phyloP scores from a whole-genome alignment of 352 stramenopile genomes.

The Globisporangium nunn region DNA sequence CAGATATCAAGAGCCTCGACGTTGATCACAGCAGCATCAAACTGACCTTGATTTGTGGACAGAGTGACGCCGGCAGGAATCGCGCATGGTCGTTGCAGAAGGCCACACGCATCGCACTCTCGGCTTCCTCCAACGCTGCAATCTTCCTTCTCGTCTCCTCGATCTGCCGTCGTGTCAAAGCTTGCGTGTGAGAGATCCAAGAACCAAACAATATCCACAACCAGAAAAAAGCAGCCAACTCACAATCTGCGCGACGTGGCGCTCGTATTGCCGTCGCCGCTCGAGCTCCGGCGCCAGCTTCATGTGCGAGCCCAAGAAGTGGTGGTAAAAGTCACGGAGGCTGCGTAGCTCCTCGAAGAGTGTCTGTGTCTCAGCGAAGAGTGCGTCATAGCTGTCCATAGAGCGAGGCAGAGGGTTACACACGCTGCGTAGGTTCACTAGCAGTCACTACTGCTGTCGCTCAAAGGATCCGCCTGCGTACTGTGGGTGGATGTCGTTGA shows the following conservation, averaged over 20 bases:
- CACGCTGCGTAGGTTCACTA: too few relatives aligned
- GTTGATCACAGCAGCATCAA: not conserved
- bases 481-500: slow-evolving; percentile 79
- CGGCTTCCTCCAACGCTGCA: slow-evolving; percentile 36
- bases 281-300: slow-evolving; percentile 48
- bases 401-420: not conserved
- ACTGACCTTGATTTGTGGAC: slow-evolving; percentile 60
- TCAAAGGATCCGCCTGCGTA: slow-evolving; percentile 14
- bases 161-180: slow-evolving; percentile 22
- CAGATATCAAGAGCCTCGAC: too few relatives aligned
- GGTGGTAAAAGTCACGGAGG: slow-evolving; percentile 78
- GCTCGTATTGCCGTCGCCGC: slow-evolving; percentile 47
- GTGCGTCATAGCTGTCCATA: slow-evolving; percentile 43
- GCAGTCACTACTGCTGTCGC: not conserved
- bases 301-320: slow-evolving; percentile 63
- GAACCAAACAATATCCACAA: not conserved
- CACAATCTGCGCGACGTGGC: slow-evolving; percentile 45
- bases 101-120: slow-evolving; percentile 25
- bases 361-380: slow-evolving; percentile 58
- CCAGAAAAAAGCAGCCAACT: not conserved
- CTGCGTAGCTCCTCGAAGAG: slow-evolving; percentile 74
- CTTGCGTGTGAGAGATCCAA: not conserved
- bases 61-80: slow-evolving; percentile 65
- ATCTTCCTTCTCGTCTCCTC: slow-evolving; percentile 48
- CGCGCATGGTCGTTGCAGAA: slow-evolving; percentile 60